A percentile compares a stretch with the other conserved stretches of the same genome.
Evolutionary conservation across 306 rosid genomes (phyloP).

Genomic region (Arachis stenosperma): DNA sequence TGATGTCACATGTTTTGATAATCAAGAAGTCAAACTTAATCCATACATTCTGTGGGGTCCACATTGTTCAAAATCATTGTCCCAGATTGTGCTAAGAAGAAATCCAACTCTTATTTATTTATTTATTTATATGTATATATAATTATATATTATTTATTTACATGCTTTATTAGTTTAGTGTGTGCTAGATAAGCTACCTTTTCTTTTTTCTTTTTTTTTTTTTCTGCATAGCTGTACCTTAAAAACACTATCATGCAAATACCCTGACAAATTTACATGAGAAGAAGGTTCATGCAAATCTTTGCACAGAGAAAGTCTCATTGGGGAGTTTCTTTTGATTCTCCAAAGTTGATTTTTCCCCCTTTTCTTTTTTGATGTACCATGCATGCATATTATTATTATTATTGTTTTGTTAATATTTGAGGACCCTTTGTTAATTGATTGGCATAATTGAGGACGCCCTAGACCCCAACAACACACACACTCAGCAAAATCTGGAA

Average conservation of each 20-base stretch:
- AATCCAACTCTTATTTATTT: background rate
- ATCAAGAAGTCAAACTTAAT: conserved; percentile 50
- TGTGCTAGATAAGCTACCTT: conserved; percentile 41
- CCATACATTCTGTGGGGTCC: conserved; percentile 47
- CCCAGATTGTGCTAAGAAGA: conserved; percentile 37
- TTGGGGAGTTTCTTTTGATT: conserved; percentile 36
- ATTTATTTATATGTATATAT: conserved; percentile 10
- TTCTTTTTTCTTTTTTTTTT: background rate
- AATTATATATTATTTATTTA: background rate
- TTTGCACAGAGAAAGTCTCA: conserved; percentile 39
- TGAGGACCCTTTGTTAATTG: conserved; percentile 37
- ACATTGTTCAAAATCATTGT: conserved; percentile 38
- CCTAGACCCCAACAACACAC: conserved; percentile 39
- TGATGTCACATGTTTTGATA: conserved; percentile 45
- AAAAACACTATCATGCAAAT: conserved; percentile 31
- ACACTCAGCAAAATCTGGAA: background rate
- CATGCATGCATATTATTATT: background rate
- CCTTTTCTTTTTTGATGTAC: conserved; percentile 20
- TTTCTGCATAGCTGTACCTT: conserved; percentile 26
- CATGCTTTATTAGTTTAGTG: conserved; percentile 12
- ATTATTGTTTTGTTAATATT: background rate
- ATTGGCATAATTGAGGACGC: conserved; percentile 44
- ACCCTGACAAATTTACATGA: conserved; percentile 38
- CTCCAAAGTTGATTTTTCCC: conserved; percentile 11
- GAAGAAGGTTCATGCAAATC: conserved; percentile 44